phyloP scores from a whole-genome alignment of 257 asterid genomes.

The Solanum peruvianum region DNA sequence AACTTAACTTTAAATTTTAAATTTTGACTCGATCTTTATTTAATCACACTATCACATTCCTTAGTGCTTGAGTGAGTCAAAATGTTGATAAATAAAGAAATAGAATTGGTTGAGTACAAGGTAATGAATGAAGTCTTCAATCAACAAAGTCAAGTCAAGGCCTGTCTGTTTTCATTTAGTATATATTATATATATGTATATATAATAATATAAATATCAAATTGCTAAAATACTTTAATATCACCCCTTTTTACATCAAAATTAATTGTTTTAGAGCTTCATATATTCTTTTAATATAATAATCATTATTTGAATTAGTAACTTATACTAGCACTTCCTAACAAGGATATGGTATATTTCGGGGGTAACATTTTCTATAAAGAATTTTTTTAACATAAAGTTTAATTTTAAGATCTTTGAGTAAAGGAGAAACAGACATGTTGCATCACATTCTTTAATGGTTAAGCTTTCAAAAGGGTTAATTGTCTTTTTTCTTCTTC shows the following conservation, averaged over 20 bases:
- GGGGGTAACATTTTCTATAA: too few relatives aligned
- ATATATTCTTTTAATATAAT: neutral
- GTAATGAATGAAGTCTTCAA: neutral
- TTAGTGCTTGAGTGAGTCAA: neutral
- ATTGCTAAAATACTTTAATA: neutral
- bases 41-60: neutral
- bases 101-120: neutral
- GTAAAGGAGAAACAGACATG: accelerated
- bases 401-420: accelerated
- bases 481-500: neutral
- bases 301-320: neutral
- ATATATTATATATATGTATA: neutral
- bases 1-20: neutral
- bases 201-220: neutral
- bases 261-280: neutral
- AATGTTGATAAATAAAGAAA: neutral
- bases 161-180: neutral
- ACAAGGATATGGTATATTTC: too few relatives aligned
- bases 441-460: neutral
- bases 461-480: neutral
- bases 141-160: neutral
- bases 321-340: neutral
- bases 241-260: neutral
- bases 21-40: neutral
- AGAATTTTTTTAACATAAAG: accelerated